Evolutionary conservation across 176 grass and related monocot genomes (phyloP).

Genomic region (Triticum aestivum): DNA sequence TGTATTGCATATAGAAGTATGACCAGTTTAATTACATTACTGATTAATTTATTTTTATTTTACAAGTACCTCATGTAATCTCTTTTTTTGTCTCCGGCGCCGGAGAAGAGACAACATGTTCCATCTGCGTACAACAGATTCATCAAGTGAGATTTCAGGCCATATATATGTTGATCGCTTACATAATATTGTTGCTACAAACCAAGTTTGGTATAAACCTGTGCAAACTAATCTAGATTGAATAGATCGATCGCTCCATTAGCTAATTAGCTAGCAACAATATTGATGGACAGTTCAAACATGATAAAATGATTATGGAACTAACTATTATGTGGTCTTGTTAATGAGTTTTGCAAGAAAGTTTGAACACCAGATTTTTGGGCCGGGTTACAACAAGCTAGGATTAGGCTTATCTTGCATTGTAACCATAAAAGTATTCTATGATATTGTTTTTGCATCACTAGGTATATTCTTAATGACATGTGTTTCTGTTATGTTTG

Average conservation of each 20-base stretch:
- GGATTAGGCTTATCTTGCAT: neutral
- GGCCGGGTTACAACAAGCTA: neutral
- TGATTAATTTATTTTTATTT: neutral
- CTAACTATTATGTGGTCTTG: neutral
- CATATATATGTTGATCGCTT: neutral
- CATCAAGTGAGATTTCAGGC: slow-evolving; percentile 69
- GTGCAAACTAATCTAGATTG: neutral
- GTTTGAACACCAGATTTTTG: neutral
- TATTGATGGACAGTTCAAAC: neutral
- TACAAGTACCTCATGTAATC: neutral
- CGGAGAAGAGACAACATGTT: slow-evolving; percentile 85
- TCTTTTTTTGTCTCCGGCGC: slow-evolving; percentile 39
- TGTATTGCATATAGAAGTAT: neutral
- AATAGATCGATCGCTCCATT: neutral
- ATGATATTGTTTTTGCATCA: neutral
- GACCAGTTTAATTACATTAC: neutral
- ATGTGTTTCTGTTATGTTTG: neutral
- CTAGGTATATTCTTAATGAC: neutral
- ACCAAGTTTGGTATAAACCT: neutral
- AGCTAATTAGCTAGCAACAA: neutral
- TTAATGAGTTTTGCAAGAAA: neutral
- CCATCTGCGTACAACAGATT: slow-evolving; percentile 95
- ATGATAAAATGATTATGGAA: neutral
- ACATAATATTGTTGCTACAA: neutral
- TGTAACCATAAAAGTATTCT: neutral